Conservation (phyloP, 345 rosid genomes). For the Isatis tinctoria region DNA sequence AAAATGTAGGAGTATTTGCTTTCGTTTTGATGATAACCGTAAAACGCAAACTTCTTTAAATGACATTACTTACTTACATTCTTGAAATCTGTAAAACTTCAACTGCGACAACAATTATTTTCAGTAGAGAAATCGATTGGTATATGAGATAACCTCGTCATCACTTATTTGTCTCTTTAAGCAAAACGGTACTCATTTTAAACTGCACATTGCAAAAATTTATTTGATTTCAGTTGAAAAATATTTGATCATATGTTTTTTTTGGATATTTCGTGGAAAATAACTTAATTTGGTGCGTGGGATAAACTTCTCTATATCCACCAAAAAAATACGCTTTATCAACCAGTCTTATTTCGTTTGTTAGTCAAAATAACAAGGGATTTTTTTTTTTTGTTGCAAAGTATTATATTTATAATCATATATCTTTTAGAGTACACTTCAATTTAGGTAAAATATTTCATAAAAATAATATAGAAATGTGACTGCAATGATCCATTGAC, state of each 20-base stretch:
- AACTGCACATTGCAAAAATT: background rate
- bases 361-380: background rate
- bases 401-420: background rate
- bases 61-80: background rate
- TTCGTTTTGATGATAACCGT: slow-evolving; percentile 12
- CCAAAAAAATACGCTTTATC: background rate
- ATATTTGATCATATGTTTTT: background rate
- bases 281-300: background rate
- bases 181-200: background rate
- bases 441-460: background rate
- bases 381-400: background rate
- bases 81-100: slow-evolving; percentile 19
- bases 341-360: background rate
- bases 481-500: slow-evolving; percentile 21
- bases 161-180: background rate
- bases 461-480: background rate
- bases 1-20: slow-evolving; percentile 14
- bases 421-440: background rate
- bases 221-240: background rate
- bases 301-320: background rate
- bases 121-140: background rate
- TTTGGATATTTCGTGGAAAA: background rate
- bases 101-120: background rate
- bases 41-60: background rate
- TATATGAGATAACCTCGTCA: background rate